A percentile compares a stretch with the other conserved stretches of the same genome.
These are phyloP conservation scores for Epicoccum nigrum DNA, from an alignment of 2,329 filamentous ascomycete genomes.

Conservation along the genomic window DNA sequence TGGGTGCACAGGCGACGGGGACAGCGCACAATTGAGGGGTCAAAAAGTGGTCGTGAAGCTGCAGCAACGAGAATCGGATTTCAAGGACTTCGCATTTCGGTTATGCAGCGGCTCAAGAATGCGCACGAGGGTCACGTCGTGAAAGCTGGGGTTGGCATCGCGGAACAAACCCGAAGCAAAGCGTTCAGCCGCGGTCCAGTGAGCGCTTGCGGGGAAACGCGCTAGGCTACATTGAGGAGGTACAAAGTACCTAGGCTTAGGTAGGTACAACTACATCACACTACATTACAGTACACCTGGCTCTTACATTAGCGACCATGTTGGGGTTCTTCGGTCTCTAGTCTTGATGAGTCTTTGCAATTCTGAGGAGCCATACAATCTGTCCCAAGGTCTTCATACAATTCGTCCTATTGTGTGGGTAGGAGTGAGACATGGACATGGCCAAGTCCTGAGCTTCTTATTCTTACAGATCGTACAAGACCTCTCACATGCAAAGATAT, in stretches of 20 bases:
- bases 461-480: slow-evolving; percentile 11
- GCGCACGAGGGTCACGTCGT: slow-evolving; percentile 12
- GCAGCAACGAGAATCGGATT: slow-evolving; percentile 6
- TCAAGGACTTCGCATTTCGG: slow-evolving; percentile 16
- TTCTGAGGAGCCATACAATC: background rate
- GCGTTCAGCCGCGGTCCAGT: slow-evolving; percentile 12
- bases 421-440: too few species aligned
- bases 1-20: background rate
- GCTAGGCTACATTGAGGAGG: slow-evolving; percentile 8
- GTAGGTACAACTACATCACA: too few species aligned
- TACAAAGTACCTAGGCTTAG: too few species aligned
- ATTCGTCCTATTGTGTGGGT: too few species aligned
- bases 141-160: slow-evolving; percentile 17
- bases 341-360: too few species aligned
- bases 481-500: background rate
- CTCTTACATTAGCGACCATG: background rate
- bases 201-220: slow-evolving; percentile 9
- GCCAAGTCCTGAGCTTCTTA: too few species aligned
- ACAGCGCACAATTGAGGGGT: slow-evolving; percentile 1
- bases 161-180: slow-evolving; percentile 16
- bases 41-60: background rate
- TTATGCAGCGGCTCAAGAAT: slow-evolving; percentile 19
- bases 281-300: too few species aligned
- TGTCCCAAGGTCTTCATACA: too few species aligned
- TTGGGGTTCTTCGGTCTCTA: too few species aligned